phyloP scores from a whole-genome alignment of 2,329 filamentous ascomycete genomes.

The Ophiocordyceps camponoti-rufipedis region DNA sequence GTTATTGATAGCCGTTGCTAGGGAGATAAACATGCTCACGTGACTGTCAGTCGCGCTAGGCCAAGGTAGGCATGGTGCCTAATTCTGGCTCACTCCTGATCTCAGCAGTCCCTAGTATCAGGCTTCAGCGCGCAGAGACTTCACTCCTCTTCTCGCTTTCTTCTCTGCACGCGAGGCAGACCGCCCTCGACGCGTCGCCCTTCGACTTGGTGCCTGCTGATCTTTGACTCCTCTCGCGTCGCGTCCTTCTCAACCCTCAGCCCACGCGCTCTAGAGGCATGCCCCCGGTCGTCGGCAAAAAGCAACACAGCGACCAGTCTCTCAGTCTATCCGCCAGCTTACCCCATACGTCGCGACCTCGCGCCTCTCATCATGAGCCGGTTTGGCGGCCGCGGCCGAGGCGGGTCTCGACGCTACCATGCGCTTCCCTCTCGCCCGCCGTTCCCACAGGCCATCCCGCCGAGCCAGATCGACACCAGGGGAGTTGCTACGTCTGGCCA shows the following conservation, averaged over 20 bases:
- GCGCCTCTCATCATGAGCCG: not conserved
- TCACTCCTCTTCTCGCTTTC: not conserved
- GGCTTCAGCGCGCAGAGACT: too few species aligned
- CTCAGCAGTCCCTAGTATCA: too few species aligned
- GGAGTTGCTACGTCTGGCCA: conserved; percentile 1
- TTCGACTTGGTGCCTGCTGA: not conserved
- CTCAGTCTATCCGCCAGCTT: not conserved
- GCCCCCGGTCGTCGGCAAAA: not conserved
- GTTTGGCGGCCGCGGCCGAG: not conserved
- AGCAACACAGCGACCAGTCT: not conserved
- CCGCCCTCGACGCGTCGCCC: not conserved
- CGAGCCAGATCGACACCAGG: not conserved
- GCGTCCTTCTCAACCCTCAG: not conserved
- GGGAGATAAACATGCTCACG: too few species aligned
- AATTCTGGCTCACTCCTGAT: too few species aligned
- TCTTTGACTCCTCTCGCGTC: not conserved
- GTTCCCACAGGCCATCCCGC: not conserved
- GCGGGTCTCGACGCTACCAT: not conserved
- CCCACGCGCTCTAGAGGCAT: not conserved
- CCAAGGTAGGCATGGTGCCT: too few species aligned
- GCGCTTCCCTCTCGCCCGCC: not conserved
- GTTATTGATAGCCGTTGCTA: conserved; percentile 8
- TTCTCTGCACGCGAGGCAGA: too few species aligned
- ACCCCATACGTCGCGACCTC: not conserved
- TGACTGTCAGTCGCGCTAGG: too few species aligned